phyloP scores from a whole-genome alignment of 2,329 filamentous ascomycete species.

The Gaeumannomyces tritici region DNA sequence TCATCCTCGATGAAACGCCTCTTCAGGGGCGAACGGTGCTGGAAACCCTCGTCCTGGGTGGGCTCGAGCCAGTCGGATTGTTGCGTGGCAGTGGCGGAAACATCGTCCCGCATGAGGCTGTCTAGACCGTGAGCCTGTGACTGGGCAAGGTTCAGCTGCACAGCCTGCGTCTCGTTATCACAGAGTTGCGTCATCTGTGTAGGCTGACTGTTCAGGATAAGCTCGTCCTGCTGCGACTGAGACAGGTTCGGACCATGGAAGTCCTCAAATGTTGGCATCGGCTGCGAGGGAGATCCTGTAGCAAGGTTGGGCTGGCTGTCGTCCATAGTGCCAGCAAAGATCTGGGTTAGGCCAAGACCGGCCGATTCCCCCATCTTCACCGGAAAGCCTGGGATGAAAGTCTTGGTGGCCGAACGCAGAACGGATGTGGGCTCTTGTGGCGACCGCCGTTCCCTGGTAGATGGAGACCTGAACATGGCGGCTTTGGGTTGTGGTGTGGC shows the following conservation, averaged over 20 bases:
- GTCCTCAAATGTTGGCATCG: constrained; percentile 47
- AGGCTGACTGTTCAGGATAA: constrained; percentile 38
- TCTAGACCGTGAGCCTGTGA: constrained; percentile 51
- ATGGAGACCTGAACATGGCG: constrained; percentile 29
- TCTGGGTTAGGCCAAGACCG: constrained; percentile 73
- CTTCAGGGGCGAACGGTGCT: constrained; percentile 61
- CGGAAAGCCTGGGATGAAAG: constrained; percentile 59
- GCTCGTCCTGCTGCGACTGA: constrained; percentile 37
- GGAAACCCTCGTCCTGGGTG: constrained; percentile 74
- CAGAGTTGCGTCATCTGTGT: constrained; percentile 24
- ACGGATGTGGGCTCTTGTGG: constrained; percentile 52
- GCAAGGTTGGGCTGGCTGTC: constrained; percentile 35
- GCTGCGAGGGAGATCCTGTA: constrained; percentile 19
- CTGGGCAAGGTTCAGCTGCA: constrained; percentile 50
- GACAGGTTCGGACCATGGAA: constrained; percentile 45
- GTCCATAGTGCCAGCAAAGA: constrained; percentile 84
- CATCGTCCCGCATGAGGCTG: constrained; percentile 38
- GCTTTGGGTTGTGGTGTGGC: constrained; percentile 41
- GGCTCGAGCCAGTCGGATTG: constrained; percentile 61
- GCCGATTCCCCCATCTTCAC: constrained; percentile 43
- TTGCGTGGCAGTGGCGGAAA: constrained; percentile 37
- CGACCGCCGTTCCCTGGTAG: constrained; percentile 29
- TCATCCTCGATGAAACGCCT: constrained; percentile 49
- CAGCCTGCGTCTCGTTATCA: constrained; percentile 23
- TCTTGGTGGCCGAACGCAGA: constrained; percentile 58